phyloP scores from a whole-genome alignment of 768 basidiomycete species.

The Boletus edulis region DNA sequence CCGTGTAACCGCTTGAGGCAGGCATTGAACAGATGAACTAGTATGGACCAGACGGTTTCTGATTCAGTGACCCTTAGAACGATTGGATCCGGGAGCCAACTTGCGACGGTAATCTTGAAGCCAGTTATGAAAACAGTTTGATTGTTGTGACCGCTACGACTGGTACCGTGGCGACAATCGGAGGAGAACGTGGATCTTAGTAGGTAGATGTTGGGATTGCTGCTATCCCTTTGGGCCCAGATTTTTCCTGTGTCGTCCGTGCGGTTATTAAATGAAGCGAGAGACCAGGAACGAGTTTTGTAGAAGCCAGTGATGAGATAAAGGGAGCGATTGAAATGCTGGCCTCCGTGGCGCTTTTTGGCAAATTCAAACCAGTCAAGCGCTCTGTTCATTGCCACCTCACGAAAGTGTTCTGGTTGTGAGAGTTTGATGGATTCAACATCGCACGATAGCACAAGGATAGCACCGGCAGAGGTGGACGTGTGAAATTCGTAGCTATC shows the following conservation, averaged over 20 bases:
- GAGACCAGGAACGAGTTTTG: not conserved
- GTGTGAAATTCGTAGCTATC: not conserved
- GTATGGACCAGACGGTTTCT: not conserved
- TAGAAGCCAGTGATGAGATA: conserved; percentile 4
- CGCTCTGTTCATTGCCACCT: not conserved
- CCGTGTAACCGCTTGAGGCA: not conserved
- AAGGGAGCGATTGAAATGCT: not conserved
- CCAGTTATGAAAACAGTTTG: not conserved
- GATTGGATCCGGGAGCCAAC: not conserved
- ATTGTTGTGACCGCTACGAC: not conserved
- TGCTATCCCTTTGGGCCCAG: not conserved
- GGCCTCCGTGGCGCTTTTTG: not conserved
- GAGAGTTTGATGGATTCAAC: not conserved
- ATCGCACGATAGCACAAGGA: not conserved
- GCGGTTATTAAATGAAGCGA: not conserved
- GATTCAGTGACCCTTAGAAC: not conserved
- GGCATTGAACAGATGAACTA: not conserved
- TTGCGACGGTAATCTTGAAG: not conserved
- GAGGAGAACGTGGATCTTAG: not conserved
- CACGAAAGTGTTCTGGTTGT: not conserved
- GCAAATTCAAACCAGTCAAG: not conserved
- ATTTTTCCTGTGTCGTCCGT: not conserved
- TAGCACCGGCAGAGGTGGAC: not conserved
- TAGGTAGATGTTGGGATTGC: not conserved
- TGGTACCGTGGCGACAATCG: not conserved